Percentiles rank a stretch among this genome's conserved stretches.
Conservation (phyloP, 345 rosid species). For the Rhodamnia argentea region DNA sequence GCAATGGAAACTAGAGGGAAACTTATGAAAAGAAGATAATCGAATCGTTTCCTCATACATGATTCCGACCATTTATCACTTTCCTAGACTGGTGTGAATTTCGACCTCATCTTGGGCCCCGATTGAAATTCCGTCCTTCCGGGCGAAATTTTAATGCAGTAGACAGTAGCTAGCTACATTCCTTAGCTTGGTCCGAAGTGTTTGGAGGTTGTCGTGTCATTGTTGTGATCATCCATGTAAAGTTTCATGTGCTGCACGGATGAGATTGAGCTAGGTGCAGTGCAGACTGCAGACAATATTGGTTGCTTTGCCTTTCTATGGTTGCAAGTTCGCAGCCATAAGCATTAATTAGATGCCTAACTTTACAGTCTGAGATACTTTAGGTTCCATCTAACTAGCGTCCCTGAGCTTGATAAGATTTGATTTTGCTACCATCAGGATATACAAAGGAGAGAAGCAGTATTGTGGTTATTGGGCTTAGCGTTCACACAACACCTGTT, state of each 20-base stretch:
- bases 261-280: not conserved
- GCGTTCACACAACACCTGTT: slow-evolving; percentile 65
- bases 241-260: not conserved
- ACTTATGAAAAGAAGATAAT: not conserved
- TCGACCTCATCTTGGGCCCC: not conserved
- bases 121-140: not conserved
- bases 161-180: not conserved
- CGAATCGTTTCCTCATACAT: not conserved
- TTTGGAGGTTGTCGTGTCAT: not conserved
- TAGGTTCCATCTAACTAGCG: not conserved
- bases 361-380: not conserved
- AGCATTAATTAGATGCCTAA: not conserved
- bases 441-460: slow-evolving; percentile 71
- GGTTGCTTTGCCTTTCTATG: not conserved
- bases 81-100: not conserved
- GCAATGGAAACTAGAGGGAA: not conserved
- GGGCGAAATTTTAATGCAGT: not conserved
- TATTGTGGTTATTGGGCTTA: slow-evolving; percentile 68
- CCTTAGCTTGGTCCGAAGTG: not conserved
- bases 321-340: not conserved
- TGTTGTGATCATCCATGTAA: not conserved
- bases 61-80: not conserved
- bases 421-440: slow-evolving; percentile 20
- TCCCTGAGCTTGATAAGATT: slow-evolving; percentile 2
- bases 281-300: not conserved